A percentile compares a stretch with the other conserved stretches of the same genome.
phyloP scores from a whole-genome alignment of 768 basidiomycete species.

The Cystofilobasidium bisporidii region DNA sequence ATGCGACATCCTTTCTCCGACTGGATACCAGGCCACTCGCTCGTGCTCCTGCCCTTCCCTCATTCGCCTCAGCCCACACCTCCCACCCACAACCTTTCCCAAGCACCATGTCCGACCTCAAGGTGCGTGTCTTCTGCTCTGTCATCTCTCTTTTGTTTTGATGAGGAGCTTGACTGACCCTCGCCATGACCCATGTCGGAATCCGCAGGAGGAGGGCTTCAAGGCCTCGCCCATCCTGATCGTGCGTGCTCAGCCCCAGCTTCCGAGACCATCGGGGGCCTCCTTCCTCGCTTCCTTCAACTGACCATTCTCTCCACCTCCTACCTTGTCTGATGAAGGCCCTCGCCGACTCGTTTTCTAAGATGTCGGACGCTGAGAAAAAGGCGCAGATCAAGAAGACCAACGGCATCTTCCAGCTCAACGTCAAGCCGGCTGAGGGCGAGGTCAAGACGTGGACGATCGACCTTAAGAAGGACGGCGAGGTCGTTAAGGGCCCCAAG shows the following conservation, averaged over 20 bases:
- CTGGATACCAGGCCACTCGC: no score
- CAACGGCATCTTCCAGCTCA: conserved; percentile 27
- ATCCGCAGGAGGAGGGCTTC: conserved; percentile 21
- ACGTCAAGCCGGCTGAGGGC: conserved; percentile 18
- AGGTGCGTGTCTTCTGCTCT: no score
- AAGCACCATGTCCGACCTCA: no score
- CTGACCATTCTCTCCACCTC: background rate
- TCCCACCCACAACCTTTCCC: no score
- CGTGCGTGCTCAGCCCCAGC: background rate
- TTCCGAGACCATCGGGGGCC: background rate
- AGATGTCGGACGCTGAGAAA: conserved; percentile 23
- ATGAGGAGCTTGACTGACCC: no score
- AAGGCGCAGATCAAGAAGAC: conserved; percentile 28
- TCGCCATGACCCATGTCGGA: no score
- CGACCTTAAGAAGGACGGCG: conserved; percentile 29
- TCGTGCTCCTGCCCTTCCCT: no score
- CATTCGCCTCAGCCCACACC: no score
- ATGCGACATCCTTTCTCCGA: no score
- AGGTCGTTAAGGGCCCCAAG: conserved; percentile 28
- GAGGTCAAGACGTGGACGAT: conserved; percentile 26
- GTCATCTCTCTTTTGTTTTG: no score
- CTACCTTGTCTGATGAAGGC: background rate
- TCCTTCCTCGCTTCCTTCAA: background rate
- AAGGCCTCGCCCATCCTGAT: conserved; percentile 22
- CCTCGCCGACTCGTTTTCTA: conserved; percentile 21